phyloP scores from a whole-genome alignment of 1,284 basidiomycete genomes.

The Ganoderma multipileum region DNA sequence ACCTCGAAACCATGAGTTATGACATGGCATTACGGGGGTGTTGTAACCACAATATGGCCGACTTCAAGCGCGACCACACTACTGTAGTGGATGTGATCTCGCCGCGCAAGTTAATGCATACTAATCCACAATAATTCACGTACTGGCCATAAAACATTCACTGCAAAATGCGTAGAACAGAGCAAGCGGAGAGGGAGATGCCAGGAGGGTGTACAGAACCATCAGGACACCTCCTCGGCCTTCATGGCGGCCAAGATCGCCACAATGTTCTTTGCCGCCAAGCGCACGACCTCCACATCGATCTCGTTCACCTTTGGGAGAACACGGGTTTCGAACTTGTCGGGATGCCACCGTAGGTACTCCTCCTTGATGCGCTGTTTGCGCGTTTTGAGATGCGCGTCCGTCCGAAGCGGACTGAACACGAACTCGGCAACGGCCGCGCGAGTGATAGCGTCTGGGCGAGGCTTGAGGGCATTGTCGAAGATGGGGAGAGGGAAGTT shows the following conservation, averaged over 20 bases:
- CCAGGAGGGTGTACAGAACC: no score
- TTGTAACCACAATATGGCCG: neutral
- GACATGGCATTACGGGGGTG: no score
- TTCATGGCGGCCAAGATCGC: neutral
- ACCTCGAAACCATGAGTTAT: neutral
- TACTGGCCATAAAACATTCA: no score
- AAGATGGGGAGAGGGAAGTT: conserved; percentile 58
- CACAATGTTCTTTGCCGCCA: conserved; percentile 17
- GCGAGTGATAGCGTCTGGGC: conserved; percentile 39
- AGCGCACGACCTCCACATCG: conserved; percentile 16
- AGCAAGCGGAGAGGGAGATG: no score
- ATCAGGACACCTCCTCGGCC: neutral
- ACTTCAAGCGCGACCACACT: neutral
- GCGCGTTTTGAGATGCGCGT: conserved; percentile 39
- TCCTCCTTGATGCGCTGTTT: conserved; percentile 51
- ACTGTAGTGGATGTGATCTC: neutral
- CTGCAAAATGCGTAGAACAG: no score
- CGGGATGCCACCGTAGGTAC: conserved; percentile 60
- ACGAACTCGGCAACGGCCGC: conserved; percentile 47
- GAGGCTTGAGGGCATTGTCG: conserved; percentile 16
- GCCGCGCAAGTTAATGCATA: no score
- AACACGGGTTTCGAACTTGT: conserved; percentile 48
- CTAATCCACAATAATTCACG: no score
- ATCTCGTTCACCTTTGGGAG: conserved; percentile 16
- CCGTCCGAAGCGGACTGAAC: conserved; percentile 42